Base-by-base conservation (phyloP, 331 rosid species). In the Acacia concinna region DNA sequence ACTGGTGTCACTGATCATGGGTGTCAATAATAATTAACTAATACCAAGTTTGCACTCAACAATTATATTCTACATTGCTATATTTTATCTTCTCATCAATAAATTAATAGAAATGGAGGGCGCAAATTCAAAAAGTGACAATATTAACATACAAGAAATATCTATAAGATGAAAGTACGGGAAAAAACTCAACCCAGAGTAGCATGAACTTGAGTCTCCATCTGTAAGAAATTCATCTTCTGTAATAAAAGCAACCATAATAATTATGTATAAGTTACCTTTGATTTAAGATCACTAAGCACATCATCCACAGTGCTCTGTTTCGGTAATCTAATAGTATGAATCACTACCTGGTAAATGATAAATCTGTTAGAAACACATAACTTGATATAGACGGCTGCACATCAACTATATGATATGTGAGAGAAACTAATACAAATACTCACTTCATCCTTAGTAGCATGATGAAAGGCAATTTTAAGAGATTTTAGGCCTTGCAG, bases 261-360 rank as follows among this genome's bases (percentile, higher is more conserved):
- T 34, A 23, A 76, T 41, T 64, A 52, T 20, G 56, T n/a, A 11
- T 31, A 56, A 12, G 17, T 40, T 86, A 91, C 97, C 97, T 95
- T 93, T 15, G 92, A 78, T 84, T 88, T 91, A 30, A 95, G 97
- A 73, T 85, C 91, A 79, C 86, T 81, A 80, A 95, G 83, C 66
- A 95, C 99, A 84, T 95, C 96, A 43, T 89, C 95, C 18, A 95
- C 97, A 46, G 94, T 85, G 83, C 97, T 90, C 81, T 88, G 96
- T 73, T 89, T 95, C 1, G 96, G 94, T 83, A 95, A 85, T 81
- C 97, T 90, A 78, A 95, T 91, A 76, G 91, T 91, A 86, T 91
- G 95, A 83, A 86, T 86, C 68, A 87, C 92, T 82, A 91, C 97
- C 97, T 95, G 90, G 69, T 76, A 56, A 23, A 68, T 60, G 43